Evolutionary conservation across 2,329 filamentous ascomycete species (phyloP), one percentile per base, ranked within the genome.

Genomic region (Phaeoacremonium minimum): DNA sequence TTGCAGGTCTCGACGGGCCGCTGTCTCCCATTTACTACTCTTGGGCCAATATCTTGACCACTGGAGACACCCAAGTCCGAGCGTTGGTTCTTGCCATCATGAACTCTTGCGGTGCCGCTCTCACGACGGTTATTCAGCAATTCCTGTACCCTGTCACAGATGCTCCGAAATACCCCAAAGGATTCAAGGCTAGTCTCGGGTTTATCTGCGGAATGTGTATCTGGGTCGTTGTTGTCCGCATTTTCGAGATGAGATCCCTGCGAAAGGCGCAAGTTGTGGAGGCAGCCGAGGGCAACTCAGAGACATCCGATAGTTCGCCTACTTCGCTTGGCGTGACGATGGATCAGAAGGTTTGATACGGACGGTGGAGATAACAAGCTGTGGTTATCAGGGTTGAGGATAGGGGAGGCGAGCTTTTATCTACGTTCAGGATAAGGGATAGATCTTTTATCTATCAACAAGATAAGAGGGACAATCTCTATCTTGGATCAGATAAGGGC

Each of bases 31-130:
- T 63, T 9, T 60, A 55, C 40, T 53, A 54, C 38, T 40, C 52
- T 4, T 61, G 57, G 56, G 57, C 56, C n/a, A 61, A 60, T 39
- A 53, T 57, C 31, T 37, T 58, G 14, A 58, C 54, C 22, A 40
- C 50, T 1, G 51, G 51, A 5, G 58, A 62, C 42, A 45, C 47
- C 28, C 58, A 62, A 36, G 49, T 62, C 7, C 46, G 58, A 14
- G 56, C 55, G 15, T 44, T 60, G 35, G 57, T 53, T 2, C 46
- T 60, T 11, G 57, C 56, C 2, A 53, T 55, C 38, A 61, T 61
- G 57, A 60, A 58, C 36, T 54, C 53, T 14, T 57, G 49, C 20
- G 58, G 56, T 8, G 45, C 49, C 4, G 55, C 55, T 8, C 38
- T 57, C 17, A 49, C 50, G 13, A 56, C 50, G 3, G 40, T 56